phyloP scores from a whole-genome alignment of 192 early-diverging fungal species.

The Phlyctochytrium arcticum region DNA sequence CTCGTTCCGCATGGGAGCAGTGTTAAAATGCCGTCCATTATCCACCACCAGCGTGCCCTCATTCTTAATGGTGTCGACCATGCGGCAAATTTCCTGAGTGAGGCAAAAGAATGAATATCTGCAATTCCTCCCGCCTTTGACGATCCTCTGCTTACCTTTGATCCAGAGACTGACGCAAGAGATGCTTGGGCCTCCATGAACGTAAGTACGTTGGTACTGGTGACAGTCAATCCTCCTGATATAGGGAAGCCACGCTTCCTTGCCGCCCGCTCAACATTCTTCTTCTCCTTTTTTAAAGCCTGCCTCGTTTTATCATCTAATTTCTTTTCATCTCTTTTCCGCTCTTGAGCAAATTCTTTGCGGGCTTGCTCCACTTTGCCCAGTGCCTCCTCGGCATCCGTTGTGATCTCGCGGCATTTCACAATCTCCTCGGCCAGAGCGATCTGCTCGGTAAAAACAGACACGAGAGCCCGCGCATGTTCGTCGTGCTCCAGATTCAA shows the following conservation, averaged over 20 bases:
- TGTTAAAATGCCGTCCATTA: slow-evolving; percentile 16
- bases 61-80: slow-evolving; percentile 18
- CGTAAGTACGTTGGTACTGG: slow-evolving; percentile 24
- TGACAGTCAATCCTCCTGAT: slow-evolving; percentile 15
- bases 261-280: slow-evolving; percentile 19
- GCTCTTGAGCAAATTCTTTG: slow-evolving; percentile 19
- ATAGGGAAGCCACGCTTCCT: slow-evolving; percentile 18
- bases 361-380: slow-evolving; percentile 24
- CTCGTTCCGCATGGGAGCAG: slow-evolving; percentile 19
- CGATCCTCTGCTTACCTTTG: slow-evolving; percentile 9
- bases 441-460: slow-evolving; percentile 23
- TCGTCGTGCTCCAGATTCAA: slow-evolving; percentile 19
- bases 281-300: slow-evolving; percentile 26
- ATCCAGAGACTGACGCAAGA: slow-evolving; percentile 11
- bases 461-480: slow-evolving; percentile 9
- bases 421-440: slow-evolving; percentile 24
- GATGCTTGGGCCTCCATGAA: slow-evolving; percentile 24
- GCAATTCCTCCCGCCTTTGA: too few relatives aligned
- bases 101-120: too few relatives aligned
- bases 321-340: slow-evolving; percentile 21
- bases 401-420: slow-evolving; percentile 2
- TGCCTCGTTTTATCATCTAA: slow-evolving; percentile 19
- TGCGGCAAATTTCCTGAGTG: slow-evolving; percentile 18
- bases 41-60: slow-evolving; percentile 18
- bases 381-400: slow-evolving; percentile 24